Evolutionary conservation across 345 rosid species (phyloP), one percentile per base, ranked within the genome.

Genomic region (Eucalyptus curtisii): DNA sequence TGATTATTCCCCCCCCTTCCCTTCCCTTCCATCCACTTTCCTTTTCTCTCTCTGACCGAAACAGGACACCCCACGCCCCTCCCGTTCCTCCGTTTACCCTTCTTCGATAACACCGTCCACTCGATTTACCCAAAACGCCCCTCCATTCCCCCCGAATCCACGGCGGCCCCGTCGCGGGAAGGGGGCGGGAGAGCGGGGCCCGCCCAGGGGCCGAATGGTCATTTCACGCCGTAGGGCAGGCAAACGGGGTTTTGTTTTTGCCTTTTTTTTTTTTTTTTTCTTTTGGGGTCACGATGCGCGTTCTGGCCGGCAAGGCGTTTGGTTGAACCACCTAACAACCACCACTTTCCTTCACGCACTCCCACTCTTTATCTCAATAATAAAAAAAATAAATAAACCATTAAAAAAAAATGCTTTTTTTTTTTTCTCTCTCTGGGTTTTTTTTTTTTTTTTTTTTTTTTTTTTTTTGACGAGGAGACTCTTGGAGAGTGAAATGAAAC

Each of bases 261-360:
- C 7, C 6, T 57, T 8, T 4, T 17, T 17, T 17, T 31, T 9
- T 9, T 4, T 3, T 17, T 68, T 33, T 68, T 33, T 6, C 37
- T 10, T 68, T 19, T 7, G 80, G 44, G 44, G 44, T 68, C 44
- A 88, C 87, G 90, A 91, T 93, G 94, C 96, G 98, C 97, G 94
- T 95, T 94, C 94, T 93, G 93, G 97, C 94, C 96, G 97, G 97
- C 96, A 86, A 89, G 85, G 93, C 94, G 95, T 95, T 95, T 96
- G 97, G 99, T 95, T 96, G 98, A 96, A 96, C 98, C 92, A 97
- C 99, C 99, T 92, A 95, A 95, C 99, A 91, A 95, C 98, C 88
- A 95, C 96, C 95, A 88, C 96, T 93, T 94, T 93, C 94, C 94
- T 93, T 92, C 93, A 87, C 94, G 91, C 90, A 90, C 91, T 88